Base-by-base conservation (phyloP, 2,329 filamentous ascomycete genomes). In the Colletotrichum viniferum region DNA sequence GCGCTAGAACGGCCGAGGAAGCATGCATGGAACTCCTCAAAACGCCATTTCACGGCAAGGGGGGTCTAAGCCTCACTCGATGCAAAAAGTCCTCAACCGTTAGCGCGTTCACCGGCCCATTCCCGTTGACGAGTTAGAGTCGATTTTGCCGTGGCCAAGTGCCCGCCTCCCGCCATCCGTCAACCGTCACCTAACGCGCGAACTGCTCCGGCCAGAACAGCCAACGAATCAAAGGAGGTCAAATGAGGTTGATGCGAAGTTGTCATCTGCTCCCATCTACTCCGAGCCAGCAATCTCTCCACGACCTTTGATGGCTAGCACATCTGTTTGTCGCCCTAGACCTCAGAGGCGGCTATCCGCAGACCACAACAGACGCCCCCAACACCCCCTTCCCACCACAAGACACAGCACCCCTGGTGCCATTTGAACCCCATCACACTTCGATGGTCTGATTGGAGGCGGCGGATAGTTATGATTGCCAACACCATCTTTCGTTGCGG, bases 1-100 rank as follows among this genome's bases (percentile, higher is more conserved):
- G 65, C 76, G 74, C 76, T 77, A 77, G 76, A 77, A 77, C 71
- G 63, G 36, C 71, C 63, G 67, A 71, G 55, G 76, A 77, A 77
- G 71, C 28, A 65, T 75, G 76, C 68, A 74, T 28, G 63, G 76
- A 77, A 77, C 60, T 36, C 26, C 52, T 21, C 58, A 60, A 62
- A 67, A 74, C 60, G 71, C 64, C 74, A 74, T 66, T 56, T 70
- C 28, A 14, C 9, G 34, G 34, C 36, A 60, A 65, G 65, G 70
- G 60, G 60, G 74, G 73, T 76, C 71, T 74, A 76, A 76, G 74
- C 74, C 74, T 74, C 74, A 62, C 74, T 69, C 71, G 58, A 74
- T 73, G 55, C 73, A 76, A 76, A 74, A 76, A 76, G 70, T 32
- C 73, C 70, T 76, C 32, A 28, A 56, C 64, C 26, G 58, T 70